Percentiles rank a stretch among this genome's conserved stretches.
Evolutionary conservation across 169 alveolate genomes (phyloP).

Genomic region (Toxoplasma gondii): DNA sequence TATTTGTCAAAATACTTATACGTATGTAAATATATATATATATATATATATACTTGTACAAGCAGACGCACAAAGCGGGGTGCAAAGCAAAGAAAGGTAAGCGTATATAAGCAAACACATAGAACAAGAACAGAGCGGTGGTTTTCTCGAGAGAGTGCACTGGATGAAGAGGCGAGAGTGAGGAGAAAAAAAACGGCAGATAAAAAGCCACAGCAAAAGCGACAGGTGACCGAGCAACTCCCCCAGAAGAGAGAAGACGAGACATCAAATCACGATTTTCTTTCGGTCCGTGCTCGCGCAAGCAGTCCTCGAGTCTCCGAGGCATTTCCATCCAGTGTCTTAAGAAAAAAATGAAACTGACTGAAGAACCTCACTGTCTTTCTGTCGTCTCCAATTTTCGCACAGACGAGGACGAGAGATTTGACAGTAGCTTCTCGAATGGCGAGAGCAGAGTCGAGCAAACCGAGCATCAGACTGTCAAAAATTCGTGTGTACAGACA

Average conservation of each 20-base stretch:
- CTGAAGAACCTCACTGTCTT: not conserved
- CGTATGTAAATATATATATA: not conserved
- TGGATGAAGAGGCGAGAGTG: not conserved
- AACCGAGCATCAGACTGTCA: constrained; percentile 6
- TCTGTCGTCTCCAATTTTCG: constrained; percentile 3
- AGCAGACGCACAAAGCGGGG: too few relatives aligned
- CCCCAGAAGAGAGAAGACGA: too few relatives aligned
- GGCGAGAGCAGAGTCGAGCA: not conserved
- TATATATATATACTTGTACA: not conserved
- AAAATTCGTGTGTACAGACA: not conserved
- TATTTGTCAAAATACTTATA: not conserved
- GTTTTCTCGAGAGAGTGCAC: not conserved
- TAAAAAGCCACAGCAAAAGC: not conserved
- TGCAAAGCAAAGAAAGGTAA: too few relatives aligned
- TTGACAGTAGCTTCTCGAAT: constrained; percentile 1
- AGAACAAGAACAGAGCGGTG: not conserved
- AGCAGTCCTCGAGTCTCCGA: too few relatives aligned
- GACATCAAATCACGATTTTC: too few relatives aligned
- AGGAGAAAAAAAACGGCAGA: not conserved
- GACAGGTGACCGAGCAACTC: not conserved
- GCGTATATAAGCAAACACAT: not conserved
- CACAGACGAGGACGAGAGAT: constrained; percentile 23
- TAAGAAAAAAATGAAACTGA: not conserved
- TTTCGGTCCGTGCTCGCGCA: too few relatives aligned
- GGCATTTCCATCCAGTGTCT: too few relatives aligned